phyloP scores from a whole-genome alignment of 441 rosid species.

The Corymbia citriodora region DNA sequence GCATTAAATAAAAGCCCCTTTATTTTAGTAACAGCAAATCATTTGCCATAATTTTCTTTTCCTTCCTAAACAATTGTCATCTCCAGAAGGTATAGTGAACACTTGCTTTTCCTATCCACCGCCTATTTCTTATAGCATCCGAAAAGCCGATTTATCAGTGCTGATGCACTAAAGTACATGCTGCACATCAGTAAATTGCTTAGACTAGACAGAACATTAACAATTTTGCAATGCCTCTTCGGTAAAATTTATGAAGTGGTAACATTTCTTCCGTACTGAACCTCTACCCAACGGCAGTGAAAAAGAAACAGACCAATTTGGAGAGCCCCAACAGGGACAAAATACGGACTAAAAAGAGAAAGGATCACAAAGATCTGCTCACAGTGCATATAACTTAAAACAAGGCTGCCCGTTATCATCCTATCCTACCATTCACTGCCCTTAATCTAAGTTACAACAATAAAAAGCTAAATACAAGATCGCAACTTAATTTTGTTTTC shows the following conservation, averaged over 20 bases:
- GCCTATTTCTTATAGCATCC: background rate
- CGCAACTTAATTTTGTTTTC: constrained; percentile 14
- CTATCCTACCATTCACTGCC: background rate
- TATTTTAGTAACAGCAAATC: background rate
- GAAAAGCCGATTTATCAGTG: background rate
- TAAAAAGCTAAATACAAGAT: constrained; percentile 12
- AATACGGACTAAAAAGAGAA: background rate
- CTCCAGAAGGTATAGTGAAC: background rate
- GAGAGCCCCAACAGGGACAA: background rate
- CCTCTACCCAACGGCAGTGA: background rate
- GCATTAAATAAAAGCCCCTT: background rate
- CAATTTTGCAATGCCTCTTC: background rate
- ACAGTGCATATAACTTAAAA: background rate
- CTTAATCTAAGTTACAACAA: constrained; percentile 17
- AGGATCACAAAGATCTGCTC: background rate
- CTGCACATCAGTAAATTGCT: background rate
- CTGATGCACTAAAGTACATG: background rate
- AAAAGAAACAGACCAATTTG: background rate
- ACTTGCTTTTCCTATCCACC: background rate
- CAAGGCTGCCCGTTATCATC: background rate
- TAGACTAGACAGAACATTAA: background rate
- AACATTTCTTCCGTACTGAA: background rate
- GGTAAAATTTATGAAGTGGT: background rate
- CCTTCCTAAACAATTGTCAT: background rate
- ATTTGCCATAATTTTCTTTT: background rate